phyloP scores from a whole-genome alignment of 192 early-diverging fungal genomes.

The Chytriomyces confervae region DNA sequence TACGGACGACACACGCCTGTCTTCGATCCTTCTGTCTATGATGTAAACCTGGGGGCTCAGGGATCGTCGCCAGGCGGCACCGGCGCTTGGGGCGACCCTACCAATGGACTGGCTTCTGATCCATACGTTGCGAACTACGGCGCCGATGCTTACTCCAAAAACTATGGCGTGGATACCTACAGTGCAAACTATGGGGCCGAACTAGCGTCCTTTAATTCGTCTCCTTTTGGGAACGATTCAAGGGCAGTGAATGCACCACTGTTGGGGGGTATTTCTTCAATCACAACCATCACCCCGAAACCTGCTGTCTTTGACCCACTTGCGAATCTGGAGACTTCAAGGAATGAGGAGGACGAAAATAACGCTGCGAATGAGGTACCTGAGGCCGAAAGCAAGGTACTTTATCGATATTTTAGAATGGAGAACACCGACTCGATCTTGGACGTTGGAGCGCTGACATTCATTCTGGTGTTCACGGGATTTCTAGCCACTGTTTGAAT shows the following conservation, averaged over 20 bases:
- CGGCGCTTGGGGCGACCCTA: not conserved
- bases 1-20: not conserved
- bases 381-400: slow-evolving; percentile 1
- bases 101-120: not conserved
- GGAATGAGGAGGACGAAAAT: slow-evolving; percentile 3
- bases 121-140: not conserved
- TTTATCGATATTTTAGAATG: not conserved
- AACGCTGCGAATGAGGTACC: not conserved
- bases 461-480: not conserved
- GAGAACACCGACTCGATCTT: not conserved
- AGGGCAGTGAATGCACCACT: not conserved
- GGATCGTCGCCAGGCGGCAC: not conserved
- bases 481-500: slow-evolving; percentile 20
- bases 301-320: slow-evolving; percentile 21
- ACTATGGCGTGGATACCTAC: not conserved
- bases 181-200: not conserved
- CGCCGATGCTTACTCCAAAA: not conserved
- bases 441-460: not conserved
- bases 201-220: not conserved
- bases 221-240: not conserved
- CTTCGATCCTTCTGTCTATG: not conserved
- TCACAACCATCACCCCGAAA: slow-evolving; percentile 22
- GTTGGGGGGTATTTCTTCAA: not conserved
- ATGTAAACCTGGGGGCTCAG: not conserved
- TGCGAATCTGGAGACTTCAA: slow-evolving; percentile 15